phyloP scores from a whole-genome alignment of 345 rosid species.

The Alliaria petiolata region DNA sequence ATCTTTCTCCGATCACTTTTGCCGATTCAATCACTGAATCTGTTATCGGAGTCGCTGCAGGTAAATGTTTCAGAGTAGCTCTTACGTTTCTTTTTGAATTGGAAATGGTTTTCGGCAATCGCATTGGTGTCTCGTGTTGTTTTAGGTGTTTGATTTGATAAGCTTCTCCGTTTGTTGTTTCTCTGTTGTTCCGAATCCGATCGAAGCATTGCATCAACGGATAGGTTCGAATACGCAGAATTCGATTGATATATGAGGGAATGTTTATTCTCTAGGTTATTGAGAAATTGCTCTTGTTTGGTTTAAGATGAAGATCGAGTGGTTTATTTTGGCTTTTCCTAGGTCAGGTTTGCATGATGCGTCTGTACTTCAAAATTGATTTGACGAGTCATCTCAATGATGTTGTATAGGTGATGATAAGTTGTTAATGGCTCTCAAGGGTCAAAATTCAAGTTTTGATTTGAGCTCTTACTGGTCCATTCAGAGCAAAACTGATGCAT shows the following conservation, averaged over 20 bases:
- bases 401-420: neutral
- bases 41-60: neutral
- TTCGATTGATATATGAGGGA: neutral
- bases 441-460: neutral
- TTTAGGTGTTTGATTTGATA: neutral
- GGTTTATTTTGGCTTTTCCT: neutral
- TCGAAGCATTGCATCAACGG: no score
- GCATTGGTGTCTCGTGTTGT: neutral
- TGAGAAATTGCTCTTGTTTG: neutral
- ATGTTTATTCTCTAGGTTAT: neutral
- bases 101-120: neutral
- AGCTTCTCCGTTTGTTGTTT: neutral
- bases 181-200: no score
- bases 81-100: neutral
- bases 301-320: neutral
- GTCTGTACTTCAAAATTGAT: neutral
- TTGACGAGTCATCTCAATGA: neutral
- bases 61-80: neutral
- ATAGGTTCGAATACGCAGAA: neutral
- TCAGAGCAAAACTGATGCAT: neutral
- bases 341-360: no score
- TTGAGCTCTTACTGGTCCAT: neutral
- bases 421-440: neutral
- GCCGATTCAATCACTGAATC: neutral
- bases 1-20: slow-evolving; percentile 9